Conservation (phyloP, 2,329 filamentous ascomycete species). For the Trichoderma sp. region DNA sequence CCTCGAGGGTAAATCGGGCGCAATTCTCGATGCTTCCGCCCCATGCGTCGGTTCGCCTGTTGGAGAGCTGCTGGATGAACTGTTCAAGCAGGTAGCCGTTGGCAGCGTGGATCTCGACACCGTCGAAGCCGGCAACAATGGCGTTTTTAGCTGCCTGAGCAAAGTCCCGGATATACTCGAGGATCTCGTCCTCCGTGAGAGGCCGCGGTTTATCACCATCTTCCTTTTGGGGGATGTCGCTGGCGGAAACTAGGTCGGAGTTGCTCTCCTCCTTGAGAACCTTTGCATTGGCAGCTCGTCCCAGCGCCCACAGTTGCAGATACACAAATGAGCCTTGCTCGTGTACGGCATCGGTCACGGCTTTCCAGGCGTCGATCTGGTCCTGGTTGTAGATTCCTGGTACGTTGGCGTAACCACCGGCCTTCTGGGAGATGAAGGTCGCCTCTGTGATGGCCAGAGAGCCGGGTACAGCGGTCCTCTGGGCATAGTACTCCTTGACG, state of each 20-base stretch:
- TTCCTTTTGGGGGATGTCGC: neutral
- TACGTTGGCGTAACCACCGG: conserved; percentile 41
- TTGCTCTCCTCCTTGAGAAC: conserved; percentile 9
- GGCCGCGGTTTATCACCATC: conserved; percentile 12
- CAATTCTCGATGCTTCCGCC: conserved; percentile 59
- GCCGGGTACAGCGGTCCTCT: conserved; percentile 49
- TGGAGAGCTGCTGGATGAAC: conserved; percentile 57
- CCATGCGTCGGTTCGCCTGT: conserved; percentile 56
- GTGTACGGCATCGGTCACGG: conserved; percentile 64
- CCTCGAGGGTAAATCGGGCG: conserved; percentile 53
- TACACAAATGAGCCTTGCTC: conserved; percentile 63
- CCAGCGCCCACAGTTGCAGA: conserved; percentile 66
- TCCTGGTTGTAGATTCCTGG: conserved; percentile 60
- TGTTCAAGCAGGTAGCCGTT: conserved; percentile 67
- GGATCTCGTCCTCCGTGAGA: conserved; percentile 58
- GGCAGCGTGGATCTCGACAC: conserved; percentile 62
- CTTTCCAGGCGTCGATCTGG: conserved; percentile 63
- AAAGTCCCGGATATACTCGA: conserved; percentile 63
- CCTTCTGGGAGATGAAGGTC: conserved; percentile 45
- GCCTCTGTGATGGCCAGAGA: conserved; percentile 51
- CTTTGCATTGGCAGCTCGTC: conserved; percentile 47
- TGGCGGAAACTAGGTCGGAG: conserved; percentile 12
- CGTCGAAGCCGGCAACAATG: conserved; percentile 67
- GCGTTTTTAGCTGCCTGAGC: conserved; percentile 58
- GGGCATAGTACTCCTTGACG: conserved; percentile 48